phyloP scores from a whole-genome alignment of 1,139 yeast genomes.

The Nadsonia commutata region DNA sequence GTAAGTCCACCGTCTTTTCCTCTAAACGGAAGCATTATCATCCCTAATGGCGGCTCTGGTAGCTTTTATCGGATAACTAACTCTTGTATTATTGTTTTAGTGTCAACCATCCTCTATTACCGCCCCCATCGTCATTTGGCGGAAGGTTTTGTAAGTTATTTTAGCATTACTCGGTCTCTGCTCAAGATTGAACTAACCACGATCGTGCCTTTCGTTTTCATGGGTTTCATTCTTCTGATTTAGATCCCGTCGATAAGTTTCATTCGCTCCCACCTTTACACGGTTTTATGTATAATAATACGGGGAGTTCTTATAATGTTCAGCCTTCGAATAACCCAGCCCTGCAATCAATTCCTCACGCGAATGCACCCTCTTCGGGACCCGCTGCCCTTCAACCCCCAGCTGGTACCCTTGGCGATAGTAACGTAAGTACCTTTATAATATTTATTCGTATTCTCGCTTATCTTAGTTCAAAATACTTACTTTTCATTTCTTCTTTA shows the following conservation, averaged over 20 bases:
- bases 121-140: neutral
- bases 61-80: no score
- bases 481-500: neutral
- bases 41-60: no score
- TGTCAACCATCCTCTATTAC: neutral
- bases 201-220: no score
- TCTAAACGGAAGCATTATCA: no score
- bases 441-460: no score
- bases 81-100: neutral
- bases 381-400: neutral
- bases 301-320: neutral
- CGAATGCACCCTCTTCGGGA: neutral
- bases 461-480: no score
- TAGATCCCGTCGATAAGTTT: neutral
- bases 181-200: no score
- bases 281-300: neutral
- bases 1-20: no score
- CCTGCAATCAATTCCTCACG: neutral
- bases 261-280: neutral
- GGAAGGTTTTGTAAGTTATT: neutral
- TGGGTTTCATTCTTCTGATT: neutral
- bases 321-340: neutral
- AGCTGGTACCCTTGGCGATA: neutral
- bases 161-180: no score
- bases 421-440: neutral